A percentile compares a stretch with the other conserved stretches of the same genome.
These are phyloP conservation scores for Neoboletus subvelutipes DNA, from an alignment of 768 basidiomycete genomes.

Conservation along the genomic window DNA sequence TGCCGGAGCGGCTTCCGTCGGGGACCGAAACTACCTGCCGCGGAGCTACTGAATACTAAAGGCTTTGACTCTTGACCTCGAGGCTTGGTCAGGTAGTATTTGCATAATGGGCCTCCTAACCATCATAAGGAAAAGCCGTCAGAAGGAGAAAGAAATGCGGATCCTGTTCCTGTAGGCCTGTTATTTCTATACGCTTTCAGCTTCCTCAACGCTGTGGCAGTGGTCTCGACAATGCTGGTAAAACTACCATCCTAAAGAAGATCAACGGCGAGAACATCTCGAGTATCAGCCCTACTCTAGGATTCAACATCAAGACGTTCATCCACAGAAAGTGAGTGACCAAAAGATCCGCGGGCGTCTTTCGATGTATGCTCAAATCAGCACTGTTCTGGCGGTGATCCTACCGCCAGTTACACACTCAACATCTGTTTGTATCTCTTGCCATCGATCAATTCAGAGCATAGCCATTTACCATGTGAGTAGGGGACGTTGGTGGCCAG, in stretches of 20 bases:
- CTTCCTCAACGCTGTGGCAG: slow-evolving; percentile 43
- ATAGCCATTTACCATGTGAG: slow-evolving; percentile 72
- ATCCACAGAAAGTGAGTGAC: slow-evolving; percentile 75
- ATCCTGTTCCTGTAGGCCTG: slow-evolving; percentile 81
- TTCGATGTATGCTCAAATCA: slow-evolving; percentile 16
- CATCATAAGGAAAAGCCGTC: slow-evolving; percentile 93
- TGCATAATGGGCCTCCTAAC: slow-evolving; percentile 85
- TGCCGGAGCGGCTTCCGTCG: slow-evolving; percentile 16
- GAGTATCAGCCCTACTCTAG: slow-evolving; percentile 88
- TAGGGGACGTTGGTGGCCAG: slow-evolving; percentile 99
- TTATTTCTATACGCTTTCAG: slow-evolving; percentile 4
- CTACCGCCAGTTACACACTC: slow-evolving; percentile 39
- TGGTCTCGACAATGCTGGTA: slow-evolving; percentile 97
- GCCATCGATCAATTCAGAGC: slow-evolving; percentile 31
- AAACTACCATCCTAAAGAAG: slow-evolving; percentile 97
- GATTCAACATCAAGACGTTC: slow-evolving; percentile 99
- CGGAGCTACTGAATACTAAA: not conserved
- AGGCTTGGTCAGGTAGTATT: not conserved
- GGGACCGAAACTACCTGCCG: slow-evolving; percentile 11
- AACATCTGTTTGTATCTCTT: slow-evolving; percentile 39
- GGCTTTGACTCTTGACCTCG: not conserved
- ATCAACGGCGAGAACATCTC: slow-evolving; percentile 90
- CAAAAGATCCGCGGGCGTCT: slow-evolving; percentile 20
- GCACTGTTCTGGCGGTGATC: slow-evolving; percentile 25
- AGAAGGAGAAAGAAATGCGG: slow-evolving; percentile 96